Evolutionary conservation across 768 basidiomycete genomes (phyloP).

Genomic region (Kwoniella sp.): DNA sequence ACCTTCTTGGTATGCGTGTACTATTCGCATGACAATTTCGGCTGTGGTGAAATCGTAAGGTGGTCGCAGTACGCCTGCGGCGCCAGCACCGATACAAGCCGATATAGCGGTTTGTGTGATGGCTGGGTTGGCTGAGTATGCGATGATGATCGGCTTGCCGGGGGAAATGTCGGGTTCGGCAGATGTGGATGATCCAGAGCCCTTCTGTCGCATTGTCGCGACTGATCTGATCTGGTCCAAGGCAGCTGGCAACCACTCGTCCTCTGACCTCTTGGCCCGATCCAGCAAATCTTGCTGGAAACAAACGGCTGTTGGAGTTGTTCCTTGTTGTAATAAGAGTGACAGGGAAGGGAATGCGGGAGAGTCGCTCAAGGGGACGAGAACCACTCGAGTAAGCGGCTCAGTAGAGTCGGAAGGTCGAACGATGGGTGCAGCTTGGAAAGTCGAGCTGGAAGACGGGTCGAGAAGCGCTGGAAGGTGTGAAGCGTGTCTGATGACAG

Average conservation of each 20-base stretch:
- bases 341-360: constrained; percentile 53
- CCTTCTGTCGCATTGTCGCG: constrained; percentile 29
- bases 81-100: constrained; percentile 45
- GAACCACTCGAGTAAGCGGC: constrained; percentile 41
- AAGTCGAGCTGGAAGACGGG: constrained; percentile 17
- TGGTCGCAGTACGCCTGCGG: constrained; percentile 51
- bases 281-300: constrained; percentile 55
- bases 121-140: constrained; percentile 54
- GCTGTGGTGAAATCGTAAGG: constrained; percentile 48
- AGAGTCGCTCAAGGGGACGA: constrained; percentile 53
- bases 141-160: constrained; percentile 41
- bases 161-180: background rate
- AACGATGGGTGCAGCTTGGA: constrained; percentile 29
- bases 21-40: constrained; percentile 33
- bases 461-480: constrained; percentile 39
- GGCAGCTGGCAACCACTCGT: constrained; percentile 53
- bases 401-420: constrained; percentile 25
- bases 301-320: constrained; percentile 53
- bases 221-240: constrained; percentile 43
- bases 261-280: constrained; percentile 48
- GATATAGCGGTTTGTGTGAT: constrained; percentile 35
- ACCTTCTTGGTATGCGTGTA: constrained; percentile 33
- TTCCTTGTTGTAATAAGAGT: constrained; percentile 49
- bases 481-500: constrained; percentile 44
- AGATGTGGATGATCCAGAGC: background rate